Evolutionary conservation across 2,329 filamentous ascomycete species (phyloP), one percentile per base, ranked within the genome.

Genomic region (Fusarium praegraminearum): DNA sequence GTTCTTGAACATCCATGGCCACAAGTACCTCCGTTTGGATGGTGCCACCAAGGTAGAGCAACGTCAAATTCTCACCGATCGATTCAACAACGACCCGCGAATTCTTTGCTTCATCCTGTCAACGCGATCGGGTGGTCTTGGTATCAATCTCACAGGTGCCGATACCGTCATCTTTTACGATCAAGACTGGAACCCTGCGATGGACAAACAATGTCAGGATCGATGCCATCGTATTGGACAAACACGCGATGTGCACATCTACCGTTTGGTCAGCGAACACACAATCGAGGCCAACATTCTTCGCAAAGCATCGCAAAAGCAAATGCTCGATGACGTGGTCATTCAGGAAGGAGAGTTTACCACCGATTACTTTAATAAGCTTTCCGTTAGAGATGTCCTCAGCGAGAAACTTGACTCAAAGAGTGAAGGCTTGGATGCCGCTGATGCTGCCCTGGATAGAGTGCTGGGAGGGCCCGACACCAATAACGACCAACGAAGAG

Each of bases 131-230:
- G 96, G 96, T 71, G 96, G 96, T 57, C 85, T 99, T 1, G 96
- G 96, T 60, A 97, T 99, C 83, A 99, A 99, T 75, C 85, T 99
- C 44, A 98, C 95, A 0, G 96, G 96, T 50, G 96, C 96, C 7
- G 96, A 98, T 78, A 97, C 94, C 0, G 96, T 99, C 75, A 98
- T 99, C 71, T 99, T 99, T 80, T 99, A 98, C 80, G 96, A 99
- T 76, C 90, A 98, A 63, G 96, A 99, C 78, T 99, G 97, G 97
- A 99, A 99, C 75, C 96, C 96, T 0, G 96, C 97, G 53, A 99
- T 99, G 96, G 96, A 99, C 83, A 97, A 97, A 80, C 96, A 99
- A 80, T 99, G 96, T 76, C 97, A 99, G 81, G 97, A 99, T 78
- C 89, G 96, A 75, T 97, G 93, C 75, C 96, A 99, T 81, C 93